Evolutionary conservation across 116 monocot species (phyloP), one percentile per base, ranked within the genome.

Genomic region (Thalassia testudinum): DNA sequence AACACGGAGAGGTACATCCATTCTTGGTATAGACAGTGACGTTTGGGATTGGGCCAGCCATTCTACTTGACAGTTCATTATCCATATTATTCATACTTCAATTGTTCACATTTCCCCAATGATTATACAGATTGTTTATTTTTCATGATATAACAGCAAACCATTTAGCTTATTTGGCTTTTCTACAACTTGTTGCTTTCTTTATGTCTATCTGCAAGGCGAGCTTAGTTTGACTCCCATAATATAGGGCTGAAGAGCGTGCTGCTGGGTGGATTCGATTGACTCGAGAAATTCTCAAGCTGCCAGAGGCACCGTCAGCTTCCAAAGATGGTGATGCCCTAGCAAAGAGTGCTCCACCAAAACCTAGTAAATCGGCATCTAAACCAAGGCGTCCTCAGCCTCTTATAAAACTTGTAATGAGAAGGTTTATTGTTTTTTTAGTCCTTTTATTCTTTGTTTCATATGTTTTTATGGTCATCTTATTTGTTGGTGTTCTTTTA

Each of bases 181-280:
- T 53, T 50, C 23, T 53, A 53, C 24, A 8, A 49, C 2, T 37
- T 25, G 4, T 37, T 1, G 37, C 48, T 29, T 7, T 26, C 37
- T 37, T 59, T 51, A 56, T 43, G 37, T 43, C 26, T 37, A 12
- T 25, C 37, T 64, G 15, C 18, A 7, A 20, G 19, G 15, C 45
- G 7, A 7, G 45, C 15, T 45, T n/a, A 13, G 19, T 45, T 20
- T 45, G 45, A 47, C 24, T 63, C 62, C 44, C 37, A 40, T 58
- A 45, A 54, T 66, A 47, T 65, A 99, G 99, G 57, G 75, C 90
- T 44, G 90, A 99, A 75, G 99, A 90, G 27, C 63, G 99, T 68
- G 99, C 99, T 66, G 99, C 86, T 71, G 99, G 99, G 54, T 99
- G 99, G 99, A 65, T 90, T 69, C 63, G 83, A 56, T 70, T 99